phyloP scores from a whole-genome alignment of 2,329 filamentous ascomycete genomes.

The Exophiala xenobiotica region DNA sequence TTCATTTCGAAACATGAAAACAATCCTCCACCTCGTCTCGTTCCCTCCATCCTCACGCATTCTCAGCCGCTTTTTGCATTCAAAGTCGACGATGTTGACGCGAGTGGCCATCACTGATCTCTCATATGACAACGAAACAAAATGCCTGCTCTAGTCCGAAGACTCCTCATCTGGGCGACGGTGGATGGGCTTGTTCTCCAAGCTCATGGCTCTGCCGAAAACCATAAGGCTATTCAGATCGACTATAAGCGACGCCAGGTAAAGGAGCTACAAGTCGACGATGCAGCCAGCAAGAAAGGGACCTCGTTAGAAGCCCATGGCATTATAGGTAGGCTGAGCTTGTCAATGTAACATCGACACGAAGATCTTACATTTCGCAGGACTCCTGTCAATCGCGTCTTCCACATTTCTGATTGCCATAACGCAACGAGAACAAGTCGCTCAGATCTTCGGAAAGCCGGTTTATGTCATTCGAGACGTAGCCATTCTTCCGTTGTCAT shows the following conservation, averaged over 20 bases:
- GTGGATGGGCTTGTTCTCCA: slow-evolving; percentile 82
- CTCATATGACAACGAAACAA: slow-evolving; percentile 11
- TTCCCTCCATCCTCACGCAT: no score
- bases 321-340: slow-evolving; percentile 54
- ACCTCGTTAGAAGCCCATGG: slow-evolving; percentile 50
- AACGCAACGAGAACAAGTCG: slow-evolving; percentile 81
- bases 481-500: slow-evolving; percentile 82
- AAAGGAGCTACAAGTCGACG: slow-evolving; percentile 40
- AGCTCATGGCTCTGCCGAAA: slow-evolving; percentile 56
- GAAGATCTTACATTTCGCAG: slow-evolving; percentile 48
- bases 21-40: no score
- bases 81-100: no score
- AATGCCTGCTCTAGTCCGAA: slow-evolving; percentile 78
- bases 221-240: slow-evolving; percentile 61
- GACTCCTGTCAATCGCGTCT: slow-evolving; percentile 77
- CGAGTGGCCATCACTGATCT: not conserved
- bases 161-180: slow-evolving; percentile 75
- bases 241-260: slow-evolving; percentile 64
- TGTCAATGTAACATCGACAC: slow-evolving; percentile 11
- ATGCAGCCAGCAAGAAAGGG: slow-evolving; percentile 35
- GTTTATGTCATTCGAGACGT: slow-evolving; percentile 88
- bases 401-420: slow-evolving; percentile 85
- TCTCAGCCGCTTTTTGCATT: no score
- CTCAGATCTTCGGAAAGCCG: slow-evolving; percentile 76
- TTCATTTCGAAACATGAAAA: no score